Conservation (phyloP, 306 rosid species). For the Vigna unguiculata region DNA sequence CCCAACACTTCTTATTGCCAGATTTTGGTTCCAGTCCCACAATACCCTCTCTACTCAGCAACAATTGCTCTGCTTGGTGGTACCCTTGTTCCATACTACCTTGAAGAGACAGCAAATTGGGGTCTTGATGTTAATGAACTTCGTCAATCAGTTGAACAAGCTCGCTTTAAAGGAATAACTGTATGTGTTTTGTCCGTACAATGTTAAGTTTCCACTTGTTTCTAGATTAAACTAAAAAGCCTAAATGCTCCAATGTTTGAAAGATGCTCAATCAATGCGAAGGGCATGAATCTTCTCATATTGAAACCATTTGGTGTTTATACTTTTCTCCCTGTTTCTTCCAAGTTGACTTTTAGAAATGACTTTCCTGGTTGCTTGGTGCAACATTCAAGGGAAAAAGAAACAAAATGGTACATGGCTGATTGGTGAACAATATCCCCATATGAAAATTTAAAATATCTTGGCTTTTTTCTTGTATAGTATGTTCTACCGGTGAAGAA, state of each 20-base stretch:
- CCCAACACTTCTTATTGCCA: slow-evolving; percentile 47
- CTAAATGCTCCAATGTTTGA: slow-evolving; percentile 36
- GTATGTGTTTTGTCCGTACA: slow-evolving; percentile 56
- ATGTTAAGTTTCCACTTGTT: slow-evolving; percentile 26
- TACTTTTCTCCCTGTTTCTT: slow-evolving; percentile 28
- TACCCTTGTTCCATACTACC: slow-evolving; percentile 94
- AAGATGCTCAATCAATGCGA: slow-evolving; percentile 15
- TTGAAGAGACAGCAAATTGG: slow-evolving; percentile 99
- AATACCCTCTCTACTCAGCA: slow-evolving; percentile 98
- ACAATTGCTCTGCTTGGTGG: slow-evolving; percentile 89
- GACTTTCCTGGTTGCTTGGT: slow-evolving; percentile 23
- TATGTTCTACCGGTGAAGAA: slow-evolving; percentile 17
- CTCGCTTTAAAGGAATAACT: slow-evolving; percentile 83
- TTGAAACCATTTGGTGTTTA: slow-evolving; percentile 23
- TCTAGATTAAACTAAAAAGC: slow-evolving; percentile 26
- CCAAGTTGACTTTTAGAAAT: slow-evolving; percentile 35
- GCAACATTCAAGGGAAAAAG: neutral
- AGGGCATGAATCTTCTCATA: slow-evolving; percentile 31
- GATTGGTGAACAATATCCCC: slow-evolving; percentile 18
- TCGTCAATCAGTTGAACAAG: slow-evolving; percentile 69
- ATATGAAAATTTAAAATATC: slow-evolving; percentile 10
- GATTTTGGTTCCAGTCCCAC: slow-evolving; percentile 99
- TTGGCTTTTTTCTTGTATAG: slow-evolving; percentile 29
- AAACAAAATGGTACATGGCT: slow-evolving; percentile 18
- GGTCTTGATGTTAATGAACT: slow-evolving; percentile 89